These are phyloP conservation scores for Oenanthe sinensis DNA, from an alignment of 129 eudicot genomes.

Conservation along the genomic window DNA sequence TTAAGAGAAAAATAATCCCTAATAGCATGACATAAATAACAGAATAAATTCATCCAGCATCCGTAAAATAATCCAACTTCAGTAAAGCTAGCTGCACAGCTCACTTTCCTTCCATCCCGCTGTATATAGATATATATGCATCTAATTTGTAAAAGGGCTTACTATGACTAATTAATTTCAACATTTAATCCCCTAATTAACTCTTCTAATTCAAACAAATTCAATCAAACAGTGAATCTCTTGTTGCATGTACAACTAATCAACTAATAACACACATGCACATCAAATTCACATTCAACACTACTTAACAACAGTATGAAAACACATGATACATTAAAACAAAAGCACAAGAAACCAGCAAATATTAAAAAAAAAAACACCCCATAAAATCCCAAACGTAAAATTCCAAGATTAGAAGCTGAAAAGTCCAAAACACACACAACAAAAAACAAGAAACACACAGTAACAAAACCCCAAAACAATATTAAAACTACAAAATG, in stretches of 20 bases:
- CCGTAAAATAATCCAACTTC: neutral
- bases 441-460: constrained; percentile 2
- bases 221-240: neutral
- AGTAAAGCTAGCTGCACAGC: neutral
- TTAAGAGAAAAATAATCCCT: neutral
- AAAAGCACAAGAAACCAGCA: neutral
- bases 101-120: too few relatives aligned
- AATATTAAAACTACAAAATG: too few relatives aligned
- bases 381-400: neutral
- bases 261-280: neutral
- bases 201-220: neutral
- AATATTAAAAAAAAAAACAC: neutral
- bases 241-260: neutral
- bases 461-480: neutral
- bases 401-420: neutral
- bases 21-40: neutral
- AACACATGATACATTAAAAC: neutral
- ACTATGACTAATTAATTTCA: neutral
- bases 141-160: neutral
- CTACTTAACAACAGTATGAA: neutral
- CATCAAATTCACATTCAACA: neutral
- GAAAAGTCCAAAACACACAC: neutral
- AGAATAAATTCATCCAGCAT: neutral
- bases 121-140: neutral
- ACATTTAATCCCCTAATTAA: neutral